Percentiles rank a stretch among this genome's conserved stretches.
These are phyloP conservation scores for Vitis hybrid DNA, from an alignment of 177 flowering plant genomes.

Conservation along the genomic window DNA sequence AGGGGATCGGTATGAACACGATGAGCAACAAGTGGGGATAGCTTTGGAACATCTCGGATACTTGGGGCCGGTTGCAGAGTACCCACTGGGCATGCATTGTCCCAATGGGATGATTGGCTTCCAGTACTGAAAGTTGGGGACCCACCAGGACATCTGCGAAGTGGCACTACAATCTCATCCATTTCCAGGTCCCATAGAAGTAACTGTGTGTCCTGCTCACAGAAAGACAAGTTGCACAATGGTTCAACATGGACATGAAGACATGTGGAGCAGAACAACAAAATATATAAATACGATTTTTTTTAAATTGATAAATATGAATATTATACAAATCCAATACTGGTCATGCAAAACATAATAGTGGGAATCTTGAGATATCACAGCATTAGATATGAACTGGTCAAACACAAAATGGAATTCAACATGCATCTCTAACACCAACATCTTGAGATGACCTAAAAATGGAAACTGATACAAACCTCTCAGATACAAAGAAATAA, in stretches of 20 bases:
- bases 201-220: slow-evolving; percentile 83
- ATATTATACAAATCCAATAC: no score
- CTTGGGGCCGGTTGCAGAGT: slow-evolving; percentile 94
- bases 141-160: slow-evolving; percentile 82
- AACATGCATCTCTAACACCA: background rate
- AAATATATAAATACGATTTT: no score
- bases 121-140: slow-evolving; percentile 91
- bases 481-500: no score
- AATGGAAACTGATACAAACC: no score
- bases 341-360: background rate
- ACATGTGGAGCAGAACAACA: background rate
- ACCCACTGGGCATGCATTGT: slow-evolving; percentile 60
- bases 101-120: slow-evolving; percentile 92
- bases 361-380: background rate
- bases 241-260: background rate
- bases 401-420: background rate
- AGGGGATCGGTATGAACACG: slow-evolving; percentile 94
- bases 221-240: slow-evolving; percentile 4
- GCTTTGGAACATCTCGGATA: slow-evolving; percentile 92
- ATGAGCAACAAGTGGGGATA: slow-evolving; percentile 85
- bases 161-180: slow-evolving; percentile 95
- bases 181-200: slow-evolving; percentile 94
- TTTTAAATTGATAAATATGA: no score
- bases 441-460: no score
- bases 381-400: background rate